Percentiles rank a stretch among this genome's conserved stretches.
Evolutionary conservation across 164 flowering plant species (phyloP).

Genomic region (Piper longum): DNA sequence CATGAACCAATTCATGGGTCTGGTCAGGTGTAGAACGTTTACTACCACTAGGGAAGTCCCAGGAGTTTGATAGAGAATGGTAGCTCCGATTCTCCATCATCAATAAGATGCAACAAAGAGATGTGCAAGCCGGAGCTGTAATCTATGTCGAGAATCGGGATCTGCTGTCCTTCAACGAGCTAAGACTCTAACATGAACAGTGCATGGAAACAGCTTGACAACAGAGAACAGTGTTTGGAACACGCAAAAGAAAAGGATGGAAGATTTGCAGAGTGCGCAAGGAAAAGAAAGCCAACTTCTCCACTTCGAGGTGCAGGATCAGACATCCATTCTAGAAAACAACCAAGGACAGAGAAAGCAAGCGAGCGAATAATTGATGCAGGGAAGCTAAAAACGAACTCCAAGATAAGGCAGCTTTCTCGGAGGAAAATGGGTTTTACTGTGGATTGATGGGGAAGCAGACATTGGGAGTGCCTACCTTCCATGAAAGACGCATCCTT

Average conservation of each 20-base stretch:
- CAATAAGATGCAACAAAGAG: neutral
- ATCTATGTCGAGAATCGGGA: slow-evolving; percentile 2
- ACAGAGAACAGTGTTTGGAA: too few species aligned
- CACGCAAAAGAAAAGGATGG: neutral
- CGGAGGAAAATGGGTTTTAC: neutral
- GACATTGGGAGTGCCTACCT: neutral
- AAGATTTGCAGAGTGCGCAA: too few species aligned
- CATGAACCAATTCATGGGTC: slow-evolving; percentile 14
- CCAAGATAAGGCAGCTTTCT: neutral
- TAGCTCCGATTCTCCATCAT: slow-evolving; percentile 51
- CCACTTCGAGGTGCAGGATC: too few species aligned
- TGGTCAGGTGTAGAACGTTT: slow-evolving; percentile 13
- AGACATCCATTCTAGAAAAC: neutral
- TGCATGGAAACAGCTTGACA: too few species aligned
- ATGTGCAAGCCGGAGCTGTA: neutral
- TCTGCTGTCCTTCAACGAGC: neutral
- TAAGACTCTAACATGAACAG: too few species aligned
- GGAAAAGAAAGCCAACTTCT: too few species aligned
- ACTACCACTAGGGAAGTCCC: slow-evolving; percentile 27
- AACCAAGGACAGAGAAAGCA: neutral
- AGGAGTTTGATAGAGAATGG: slow-evolving; percentile 27
- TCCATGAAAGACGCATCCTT: slow-evolving; percentile 8
- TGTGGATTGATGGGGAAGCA: slow-evolving; percentile 2
- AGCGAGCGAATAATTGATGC: neutral
- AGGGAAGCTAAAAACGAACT: neutral